Evolutionary conservation across 805 yeast genomes (phyloP).

Genomic region (Schwanniomyces pseudopolymorphus): DNA sequence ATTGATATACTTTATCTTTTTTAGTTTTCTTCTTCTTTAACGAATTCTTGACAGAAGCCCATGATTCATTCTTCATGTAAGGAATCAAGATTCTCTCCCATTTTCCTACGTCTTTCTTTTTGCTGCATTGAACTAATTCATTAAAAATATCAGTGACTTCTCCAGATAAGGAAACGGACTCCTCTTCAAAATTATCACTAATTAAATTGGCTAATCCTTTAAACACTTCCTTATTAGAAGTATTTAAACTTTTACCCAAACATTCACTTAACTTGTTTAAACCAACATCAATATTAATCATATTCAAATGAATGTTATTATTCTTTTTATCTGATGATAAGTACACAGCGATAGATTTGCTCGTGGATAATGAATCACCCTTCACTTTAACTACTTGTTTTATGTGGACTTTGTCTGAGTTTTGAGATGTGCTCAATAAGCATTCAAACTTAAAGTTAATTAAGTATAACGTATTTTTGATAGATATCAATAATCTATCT

Average conservation of each 20-base stretch:
- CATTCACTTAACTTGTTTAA: slow-evolving; percentile 67
- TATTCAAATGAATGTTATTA: slow-evolving; percentile 42
- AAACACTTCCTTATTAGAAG: slow-evolving; percentile 17
- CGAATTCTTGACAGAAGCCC: slow-evolving; percentile 19
- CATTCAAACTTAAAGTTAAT: slow-evolving; percentile 47
- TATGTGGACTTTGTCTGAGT: slow-evolving; percentile 26
- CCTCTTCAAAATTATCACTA: slow-evolving; percentile 18
- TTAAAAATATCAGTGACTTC: slow-evolving; percentile 25
- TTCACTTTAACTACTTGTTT: slow-evolving; percentile 32
- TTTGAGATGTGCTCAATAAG: slow-evolving; percentile 27
- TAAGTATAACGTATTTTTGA: slow-evolving; percentile 39
- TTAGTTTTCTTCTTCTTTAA: slow-evolving; percentile 10
- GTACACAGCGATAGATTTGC: slow-evolving; percentile 42
- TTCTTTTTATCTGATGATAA: slow-evolving; percentile 42
- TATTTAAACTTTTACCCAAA: slow-evolving; percentile 57
- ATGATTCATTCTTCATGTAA: slow-evolving; percentile 29
- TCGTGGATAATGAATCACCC: slow-evolving; percentile 43
- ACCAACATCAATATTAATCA: slow-evolving; percentile 59
- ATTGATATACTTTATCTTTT: slow-evolving; percentile 18
- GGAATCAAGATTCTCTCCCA: slow-evolving; percentile 29
- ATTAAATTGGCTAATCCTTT: slow-evolving; percentile 25
- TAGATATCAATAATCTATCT: slow-evolving; percentile 47
- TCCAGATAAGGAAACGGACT: slow-evolving; percentile 11
- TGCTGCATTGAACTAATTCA: slow-evolving; percentile 18
- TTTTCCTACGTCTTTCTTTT: slow-evolving; percentile 16